These are phyloP conservation scores for Dovyalis caffra DNA, from an alignment of 345 rosid species.

Conservation along the genomic window DNA sequence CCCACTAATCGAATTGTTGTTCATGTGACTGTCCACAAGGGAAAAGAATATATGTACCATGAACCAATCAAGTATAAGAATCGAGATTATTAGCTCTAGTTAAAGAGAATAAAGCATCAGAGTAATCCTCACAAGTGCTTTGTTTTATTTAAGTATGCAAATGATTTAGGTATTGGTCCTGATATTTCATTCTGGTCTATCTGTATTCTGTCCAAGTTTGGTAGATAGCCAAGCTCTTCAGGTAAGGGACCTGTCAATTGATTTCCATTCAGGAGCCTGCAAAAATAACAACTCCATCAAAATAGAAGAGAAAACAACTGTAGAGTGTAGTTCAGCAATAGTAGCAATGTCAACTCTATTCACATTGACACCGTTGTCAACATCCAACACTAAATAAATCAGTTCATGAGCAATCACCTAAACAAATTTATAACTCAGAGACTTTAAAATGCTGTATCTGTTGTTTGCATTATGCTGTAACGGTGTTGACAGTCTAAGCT, in stretches of 20 bases:
- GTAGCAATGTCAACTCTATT: not conserved
- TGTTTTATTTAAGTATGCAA: constrained; percentile 79
- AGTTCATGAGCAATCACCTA: not conserved
- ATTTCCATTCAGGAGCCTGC: constrained; percentile 93
- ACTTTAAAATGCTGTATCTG: not conserved
- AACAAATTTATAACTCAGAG: not conserved
- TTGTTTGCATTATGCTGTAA: not conserved
- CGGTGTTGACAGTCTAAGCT: not conserved
- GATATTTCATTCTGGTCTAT: constrained; percentile 87
- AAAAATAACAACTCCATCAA: constrained; percentile 26
- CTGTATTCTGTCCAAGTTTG: constrained; percentile 88
- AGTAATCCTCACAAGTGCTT: constrained; percentile 79
- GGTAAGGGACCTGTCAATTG: constrained; percentile 72
- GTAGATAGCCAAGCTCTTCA: constrained; percentile 83
- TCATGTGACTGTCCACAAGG: constrained; percentile 82
- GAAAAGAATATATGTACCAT: constrained; percentile 13
- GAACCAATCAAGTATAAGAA: not conserved
- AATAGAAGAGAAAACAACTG: constrained; percentile 10
- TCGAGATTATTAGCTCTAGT: not conserved
- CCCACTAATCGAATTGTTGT: constrained; percentile 94
- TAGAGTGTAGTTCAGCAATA: constrained; percentile 1
- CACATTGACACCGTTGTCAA: not conserved
- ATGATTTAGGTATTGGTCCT: constrained; percentile 74
- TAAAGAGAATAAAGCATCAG: constrained; percentile 8
- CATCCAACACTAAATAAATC: not conserved